These are phyloP conservation scores for Cordyceps farinosa DNA, from an alignment of 2,329 filamentous ascomycete genomes.

Conservation along the genomic window DNA sequence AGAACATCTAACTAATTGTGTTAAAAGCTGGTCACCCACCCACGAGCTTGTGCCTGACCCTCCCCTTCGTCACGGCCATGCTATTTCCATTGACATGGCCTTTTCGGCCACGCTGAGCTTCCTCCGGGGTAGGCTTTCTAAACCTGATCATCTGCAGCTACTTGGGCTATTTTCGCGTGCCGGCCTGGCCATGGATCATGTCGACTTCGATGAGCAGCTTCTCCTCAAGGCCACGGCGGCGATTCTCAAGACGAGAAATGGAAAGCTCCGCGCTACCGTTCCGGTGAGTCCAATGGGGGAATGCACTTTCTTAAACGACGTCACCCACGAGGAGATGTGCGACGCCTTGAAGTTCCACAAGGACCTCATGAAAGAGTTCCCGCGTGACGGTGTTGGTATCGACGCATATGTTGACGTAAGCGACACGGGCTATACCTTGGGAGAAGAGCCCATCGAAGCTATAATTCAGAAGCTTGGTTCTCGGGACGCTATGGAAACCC, in stretches of 20 bases:
- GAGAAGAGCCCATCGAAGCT: constrained; percentile 26
- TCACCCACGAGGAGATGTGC: constrained; percentile 59
- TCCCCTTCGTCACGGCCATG: constrained; percentile 68
- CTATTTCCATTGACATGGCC: constrained; percentile 73
- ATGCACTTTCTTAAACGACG: constrained; percentile 67
- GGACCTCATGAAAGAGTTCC: constrained; percentile 57
- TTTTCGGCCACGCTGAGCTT: constrained; percentile 63
- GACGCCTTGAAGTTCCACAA: constrained; percentile 61
- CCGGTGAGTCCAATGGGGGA: constrained; percentile 60
- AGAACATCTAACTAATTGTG: background rate
- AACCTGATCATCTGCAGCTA: constrained; percentile 58
- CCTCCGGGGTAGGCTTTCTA: constrained; percentile 53
- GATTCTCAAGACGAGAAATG: constrained; percentile 69
- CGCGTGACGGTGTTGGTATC: constrained; percentile 60
- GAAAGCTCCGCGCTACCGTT: constrained; percentile 63
- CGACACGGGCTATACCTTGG: constrained; percentile 58
- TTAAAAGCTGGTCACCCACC: constrained; percentile 61
- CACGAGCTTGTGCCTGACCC: constrained; percentile 67
- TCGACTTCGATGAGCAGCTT: constrained; percentile 61
- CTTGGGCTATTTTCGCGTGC: constrained; percentile 67
- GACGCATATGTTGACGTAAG: constrained; percentile 67
- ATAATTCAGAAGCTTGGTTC: background rate
- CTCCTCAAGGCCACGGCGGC: constrained; percentile 64
- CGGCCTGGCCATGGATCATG: constrained; percentile 68
- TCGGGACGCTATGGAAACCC: background rate